A percentile compares a stretch with the other conserved stretches of the same genome.
These are phyloP conservation scores for Funneliformis mosseae DNA, from an alignment of 192 early-diverging fungal genomes.

Conservation along the genomic window DNA sequence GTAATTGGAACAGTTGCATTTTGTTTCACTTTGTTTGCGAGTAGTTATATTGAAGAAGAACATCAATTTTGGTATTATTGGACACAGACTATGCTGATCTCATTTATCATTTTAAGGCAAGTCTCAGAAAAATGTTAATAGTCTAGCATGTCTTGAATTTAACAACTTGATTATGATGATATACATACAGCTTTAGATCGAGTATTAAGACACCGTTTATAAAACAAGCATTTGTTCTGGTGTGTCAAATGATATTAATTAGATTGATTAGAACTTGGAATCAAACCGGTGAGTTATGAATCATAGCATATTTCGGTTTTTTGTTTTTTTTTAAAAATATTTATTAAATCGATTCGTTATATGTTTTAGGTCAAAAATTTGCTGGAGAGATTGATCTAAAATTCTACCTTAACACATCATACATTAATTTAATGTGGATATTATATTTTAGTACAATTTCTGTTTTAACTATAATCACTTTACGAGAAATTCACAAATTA, in stretches of 20 bases:
- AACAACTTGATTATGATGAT: neutral
- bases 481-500: constrained; percentile 10
- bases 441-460: constrained; percentile 35
- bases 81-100: neutral
- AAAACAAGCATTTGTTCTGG: constrained; percentile 9
- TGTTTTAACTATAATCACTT: neutral
- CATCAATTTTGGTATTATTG: neutral
- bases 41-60: neutral
- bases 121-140: too few species aligned
- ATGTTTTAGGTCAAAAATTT: constrained; percentile 46
- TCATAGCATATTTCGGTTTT: neutral
- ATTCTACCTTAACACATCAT: constrained; percentile 43
- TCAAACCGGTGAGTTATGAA: constrained; percentile 40
- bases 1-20: constrained; percentile 68
- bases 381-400: constrained; percentile 52
- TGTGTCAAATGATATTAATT: constrained; percentile 44
- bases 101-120: too few species aligned
- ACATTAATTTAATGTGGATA: constrained; percentile 38
- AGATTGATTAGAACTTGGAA: constrained; percentile 50
- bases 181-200: neutral
- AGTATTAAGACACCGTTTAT: neutral
- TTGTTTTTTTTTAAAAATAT: neutral
- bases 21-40: neutral
- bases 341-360: neutral
- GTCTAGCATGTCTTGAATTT: neutral